phyloP scores from a whole-genome alignment of 768 basidiomycete genomes.

The Suillus subluteus region DNA sequence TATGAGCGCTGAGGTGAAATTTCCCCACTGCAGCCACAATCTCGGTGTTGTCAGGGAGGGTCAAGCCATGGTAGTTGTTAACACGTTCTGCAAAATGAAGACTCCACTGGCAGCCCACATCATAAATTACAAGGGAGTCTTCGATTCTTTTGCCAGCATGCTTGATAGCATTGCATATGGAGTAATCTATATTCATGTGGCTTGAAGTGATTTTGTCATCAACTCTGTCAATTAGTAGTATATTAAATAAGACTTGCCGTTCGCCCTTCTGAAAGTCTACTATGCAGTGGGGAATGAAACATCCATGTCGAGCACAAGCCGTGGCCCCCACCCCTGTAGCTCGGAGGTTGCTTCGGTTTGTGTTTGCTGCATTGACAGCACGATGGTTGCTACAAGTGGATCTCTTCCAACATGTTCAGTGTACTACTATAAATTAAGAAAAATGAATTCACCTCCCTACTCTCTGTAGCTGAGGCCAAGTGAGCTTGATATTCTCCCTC shows the following conservation, averaged over 20 bases:
- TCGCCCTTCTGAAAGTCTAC: conserved; percentile 39
- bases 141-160: conserved; percentile 13
- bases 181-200: conserved; percentile 34
- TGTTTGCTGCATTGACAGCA: conserved; percentile 23
- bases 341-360: conserved; percentile 21
- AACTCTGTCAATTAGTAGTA: not conserved
- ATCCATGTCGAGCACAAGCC: conserved; percentile 36
- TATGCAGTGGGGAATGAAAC: conserved; percentile 30
- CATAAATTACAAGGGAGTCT: conserved; percentile 27
- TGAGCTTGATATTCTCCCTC: too few species aligned
- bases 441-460: conserved; percentile 10
- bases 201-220: conserved; percentile 16
- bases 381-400: conserved; percentile 19
- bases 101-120: conserved; percentile 33
- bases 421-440: not conserved
- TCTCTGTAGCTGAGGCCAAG: too few species aligned
- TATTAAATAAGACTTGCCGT: conserved; percentile 14
- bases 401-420: conserved; percentile 10
- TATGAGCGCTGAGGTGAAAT: conserved; percentile 31
- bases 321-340: conserved; percentile 31
- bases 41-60: conserved; percentile 9
- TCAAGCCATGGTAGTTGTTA: not conserved
- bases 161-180: conserved; percentile 22
- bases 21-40: conserved; percentile 21
- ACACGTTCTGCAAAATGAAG: conserved; percentile 20